Conservation (phyloP, 75 land plant species). For the Chamaecyparis obtusa region DNA sequence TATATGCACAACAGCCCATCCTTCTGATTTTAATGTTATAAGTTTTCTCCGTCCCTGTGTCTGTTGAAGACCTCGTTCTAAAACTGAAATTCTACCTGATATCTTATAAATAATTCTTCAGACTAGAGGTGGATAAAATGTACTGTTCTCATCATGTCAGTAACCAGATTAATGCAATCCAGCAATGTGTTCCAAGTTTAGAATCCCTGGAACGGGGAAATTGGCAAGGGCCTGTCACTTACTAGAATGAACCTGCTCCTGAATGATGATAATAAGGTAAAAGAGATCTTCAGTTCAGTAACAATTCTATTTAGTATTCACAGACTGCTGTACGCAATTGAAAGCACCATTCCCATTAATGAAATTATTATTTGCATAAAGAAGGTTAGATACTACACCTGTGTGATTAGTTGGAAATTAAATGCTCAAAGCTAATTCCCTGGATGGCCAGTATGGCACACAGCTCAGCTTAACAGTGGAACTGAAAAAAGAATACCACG, state of each 20-base stretch:
- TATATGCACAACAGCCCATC: not conserved
- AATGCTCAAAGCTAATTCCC: conserved; percentile 1
- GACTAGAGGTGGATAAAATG: not conserved
- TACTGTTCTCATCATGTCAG: not conserved
- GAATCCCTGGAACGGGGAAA: not conserved
- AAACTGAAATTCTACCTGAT: not conserved
- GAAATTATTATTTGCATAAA: not conserved
- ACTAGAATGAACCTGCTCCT: not conserved
- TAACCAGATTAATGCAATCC: not conserved
- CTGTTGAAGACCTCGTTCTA: not conserved
- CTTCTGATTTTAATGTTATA: not conserved
- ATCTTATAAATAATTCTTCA: not conserved
- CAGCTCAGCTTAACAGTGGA: not conserved
- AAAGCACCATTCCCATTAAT: not conserved
- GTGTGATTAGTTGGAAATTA: not conserved
- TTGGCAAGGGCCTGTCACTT: not conserved
- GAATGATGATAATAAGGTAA: not conserved
- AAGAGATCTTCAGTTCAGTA: not conserved
- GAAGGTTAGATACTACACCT: not conserved
- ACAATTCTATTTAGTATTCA: not conserved
- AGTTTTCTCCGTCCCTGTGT: not conserved
- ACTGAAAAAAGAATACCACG: conserved; percentile 9
- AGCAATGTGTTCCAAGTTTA: not conserved
- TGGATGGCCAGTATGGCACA: not conserved
- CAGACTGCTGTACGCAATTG: not conserved